Evolutionary conservation across 2,329 filamentous ascomycete species (phyloP).

Genomic region (Penicillium sp.): DNA sequence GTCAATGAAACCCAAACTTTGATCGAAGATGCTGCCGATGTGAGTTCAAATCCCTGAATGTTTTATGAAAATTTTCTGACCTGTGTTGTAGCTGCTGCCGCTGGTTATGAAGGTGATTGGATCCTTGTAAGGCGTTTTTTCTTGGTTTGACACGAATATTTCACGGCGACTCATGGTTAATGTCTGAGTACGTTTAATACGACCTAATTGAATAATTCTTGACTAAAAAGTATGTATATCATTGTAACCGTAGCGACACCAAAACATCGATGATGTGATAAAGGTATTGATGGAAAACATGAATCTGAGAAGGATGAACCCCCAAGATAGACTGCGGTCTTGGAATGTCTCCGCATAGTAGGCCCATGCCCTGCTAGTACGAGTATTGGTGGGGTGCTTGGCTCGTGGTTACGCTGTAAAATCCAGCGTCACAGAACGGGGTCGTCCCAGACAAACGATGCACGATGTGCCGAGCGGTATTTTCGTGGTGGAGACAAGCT

Average conservation of each 20-base stretch:
- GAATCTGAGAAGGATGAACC: not conserved
- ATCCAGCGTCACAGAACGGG: not conserved
- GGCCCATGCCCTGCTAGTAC: not conserved
- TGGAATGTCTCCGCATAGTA: not conserved
- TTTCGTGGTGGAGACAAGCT: not conserved
- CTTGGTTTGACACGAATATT: constrained; percentile 2
- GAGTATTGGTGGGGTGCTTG: too few species aligned
- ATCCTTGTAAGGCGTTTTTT: constrained; percentile 21
- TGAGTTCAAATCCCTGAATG: constrained; percentile 13
- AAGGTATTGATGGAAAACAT: not conserved
- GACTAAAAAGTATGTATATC: not conserved
- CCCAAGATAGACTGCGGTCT: not conserved
- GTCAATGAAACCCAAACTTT: constrained; percentile 30
- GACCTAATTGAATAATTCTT: constrained; percentile 11
- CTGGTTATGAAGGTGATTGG: constrained; percentile 30
- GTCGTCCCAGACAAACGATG: not conserved
- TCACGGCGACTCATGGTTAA: constrained; percentile 24
- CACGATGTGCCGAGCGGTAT: not conserved
- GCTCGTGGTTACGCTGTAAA: not conserved
- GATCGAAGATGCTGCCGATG: constrained; percentile 31
- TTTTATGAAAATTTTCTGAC: constrained; percentile 8
- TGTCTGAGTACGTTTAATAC: constrained; percentile 24
- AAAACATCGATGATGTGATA: not conserved
- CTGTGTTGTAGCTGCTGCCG: constrained; percentile 27
- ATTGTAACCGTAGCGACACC: not conserved